Conservation (phyloP, 169 alveolate genomes). For the Plasmodium ovale region DNA sequence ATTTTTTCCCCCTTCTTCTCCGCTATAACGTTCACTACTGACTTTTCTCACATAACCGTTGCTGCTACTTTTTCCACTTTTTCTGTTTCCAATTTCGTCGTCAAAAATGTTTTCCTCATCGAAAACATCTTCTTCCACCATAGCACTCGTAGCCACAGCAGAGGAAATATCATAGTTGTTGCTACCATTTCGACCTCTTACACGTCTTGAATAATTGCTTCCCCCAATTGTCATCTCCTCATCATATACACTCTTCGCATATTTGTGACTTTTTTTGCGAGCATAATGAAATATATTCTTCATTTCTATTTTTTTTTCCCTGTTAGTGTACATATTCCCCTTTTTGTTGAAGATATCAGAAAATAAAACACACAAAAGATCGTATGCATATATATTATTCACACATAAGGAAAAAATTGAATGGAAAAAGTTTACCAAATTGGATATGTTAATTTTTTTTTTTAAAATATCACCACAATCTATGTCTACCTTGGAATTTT, state of each 20-base stretch:
- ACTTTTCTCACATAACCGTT: neutral
- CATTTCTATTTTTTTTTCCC: slow-evolving; percentile 70
- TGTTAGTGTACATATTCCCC: slow-evolving; percentile 65
- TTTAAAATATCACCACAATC: slow-evolving; percentile 66
- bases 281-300: slow-evolving; percentile 47
- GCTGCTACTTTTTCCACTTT: neutral
- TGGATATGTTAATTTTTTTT: slow-evolving; percentile 60
- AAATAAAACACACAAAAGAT: slow-evolving; percentile 66
- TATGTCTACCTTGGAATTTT: slow-evolving; percentile 42
- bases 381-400: slow-evolving; percentile 76
- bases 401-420: slow-evolving; percentile 40
- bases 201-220: neutral
- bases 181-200: neutral
- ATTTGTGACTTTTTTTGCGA: neutral
- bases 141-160: too few species aligned
- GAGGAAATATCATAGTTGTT: too few species aligned
- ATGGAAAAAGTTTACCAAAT: slow-evolving; percentile 65
- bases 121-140: slow-evolving; percentile 7
- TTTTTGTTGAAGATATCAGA: slow-evolving; percentile 69
- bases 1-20: neutral
- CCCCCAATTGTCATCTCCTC: neutral
- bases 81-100: neutral
- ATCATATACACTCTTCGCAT: neutral
- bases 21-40: slow-evolving; percentile 7
- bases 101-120: neutral